phyloP scores from a whole-genome alignment of 176 grass and related monocot species.

The Puya raimondii region DNA sequence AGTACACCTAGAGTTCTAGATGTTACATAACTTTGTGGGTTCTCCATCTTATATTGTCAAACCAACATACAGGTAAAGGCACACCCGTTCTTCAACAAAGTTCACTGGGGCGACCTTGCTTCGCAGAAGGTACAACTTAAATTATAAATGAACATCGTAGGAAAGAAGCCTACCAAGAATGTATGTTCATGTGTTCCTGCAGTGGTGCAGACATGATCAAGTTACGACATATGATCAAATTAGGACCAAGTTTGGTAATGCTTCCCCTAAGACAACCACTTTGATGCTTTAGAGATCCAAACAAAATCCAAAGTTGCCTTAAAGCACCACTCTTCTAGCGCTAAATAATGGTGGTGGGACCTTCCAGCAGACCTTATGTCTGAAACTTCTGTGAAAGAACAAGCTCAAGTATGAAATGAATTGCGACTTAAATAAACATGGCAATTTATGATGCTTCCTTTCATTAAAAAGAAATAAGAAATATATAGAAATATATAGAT shows the following conservation, averaged over 20 bases:
- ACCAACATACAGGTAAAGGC: conserved; percentile 36
- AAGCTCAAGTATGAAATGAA: too few species aligned
- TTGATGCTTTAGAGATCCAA: not conserved
- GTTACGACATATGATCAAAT: not conserved
- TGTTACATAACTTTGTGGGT: not conserved
- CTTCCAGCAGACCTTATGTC: not conserved
- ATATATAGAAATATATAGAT: too few species aligned
- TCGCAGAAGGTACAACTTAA: conserved; percentile 26
- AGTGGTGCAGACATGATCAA: not conserved
- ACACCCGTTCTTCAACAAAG: conserved; percentile 27
- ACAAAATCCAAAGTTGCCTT: not conserved
- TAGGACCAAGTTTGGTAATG: not conserved
- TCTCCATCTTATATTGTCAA: not conserved
- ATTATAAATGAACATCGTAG: not conserved
- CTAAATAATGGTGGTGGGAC: too few species aligned
- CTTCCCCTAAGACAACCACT: not conserved
- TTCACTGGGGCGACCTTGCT: conserved; percentile 28
- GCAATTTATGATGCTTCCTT: too few species aligned
- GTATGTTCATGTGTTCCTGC: not conserved
- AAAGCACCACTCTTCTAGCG: too few species aligned
- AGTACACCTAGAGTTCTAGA: not conserved
- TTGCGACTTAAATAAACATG: too few species aligned
- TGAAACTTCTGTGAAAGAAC: not conserved
- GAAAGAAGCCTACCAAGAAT: not conserved
- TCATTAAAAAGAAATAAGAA: too few species aligned